Percentiles rank a stretch among this genome's conserved stretches.
Conservation (phyloP, 73 alveolate species). For the Paramecium sonneborni region DNA sequence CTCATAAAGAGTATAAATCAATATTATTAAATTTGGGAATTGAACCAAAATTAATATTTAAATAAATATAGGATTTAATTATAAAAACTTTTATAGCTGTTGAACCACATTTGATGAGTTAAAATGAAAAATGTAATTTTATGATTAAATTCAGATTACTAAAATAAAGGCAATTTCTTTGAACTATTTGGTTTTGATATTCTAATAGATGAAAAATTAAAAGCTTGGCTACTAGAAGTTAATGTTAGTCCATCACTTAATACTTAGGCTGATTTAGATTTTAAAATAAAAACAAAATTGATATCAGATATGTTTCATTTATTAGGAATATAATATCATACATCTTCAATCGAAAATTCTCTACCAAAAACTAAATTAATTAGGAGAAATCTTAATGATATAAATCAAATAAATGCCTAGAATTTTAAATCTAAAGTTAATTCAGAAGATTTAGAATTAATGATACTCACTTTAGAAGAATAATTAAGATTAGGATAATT, state of each 20-base stretch:
- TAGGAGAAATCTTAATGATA: constrained; percentile 18
- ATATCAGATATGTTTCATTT: constrained; percentile 76
- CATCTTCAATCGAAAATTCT: background rate
- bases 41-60: constrained; percentile 71
- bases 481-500: constrained; percentile 14
- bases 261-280: constrained; percentile 85
- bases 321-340: background rate
- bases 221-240: constrained; percentile 96
- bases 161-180: constrained; percentile 82
- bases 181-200: constrained; percentile 99
- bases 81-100: constrained; percentile 83
- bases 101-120: constrained; percentile 67
- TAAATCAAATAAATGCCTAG: background rate
- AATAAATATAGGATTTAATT: constrained; percentile 77
- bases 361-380: background rate
- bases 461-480: constrained; percentile 3
- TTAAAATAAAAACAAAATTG: constrained; percentile 85
- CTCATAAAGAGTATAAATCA: constrained; percentile 70
- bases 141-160: background rate
- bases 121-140: background rate
- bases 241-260: constrained; percentile 93
- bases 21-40: constrained; percentile 67
- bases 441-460: background rate
- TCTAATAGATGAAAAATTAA: constrained; percentile 83
- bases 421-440: background rate